Conservation (phyloP, 2,329 filamentous ascomycete genomes). For the Diaporthe sp. region DNA sequence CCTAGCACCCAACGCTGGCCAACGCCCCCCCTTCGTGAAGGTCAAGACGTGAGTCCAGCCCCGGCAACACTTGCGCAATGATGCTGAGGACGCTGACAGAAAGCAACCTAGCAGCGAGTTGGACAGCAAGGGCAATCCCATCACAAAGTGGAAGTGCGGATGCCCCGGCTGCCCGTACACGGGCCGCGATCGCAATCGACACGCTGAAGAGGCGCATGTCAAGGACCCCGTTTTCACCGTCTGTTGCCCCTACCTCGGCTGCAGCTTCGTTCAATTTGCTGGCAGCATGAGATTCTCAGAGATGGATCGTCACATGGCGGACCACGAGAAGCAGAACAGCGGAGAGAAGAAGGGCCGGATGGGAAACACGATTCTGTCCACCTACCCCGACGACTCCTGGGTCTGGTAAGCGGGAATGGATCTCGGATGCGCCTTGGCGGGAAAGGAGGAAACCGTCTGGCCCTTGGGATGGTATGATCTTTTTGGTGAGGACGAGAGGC, state of each 20-base stretch:
- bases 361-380: background rate
- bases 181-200: background rate
- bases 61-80: too few relatives aligned
- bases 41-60: background rate
- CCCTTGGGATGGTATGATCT: background rate
- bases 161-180: background rate
- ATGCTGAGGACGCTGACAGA: background rate
- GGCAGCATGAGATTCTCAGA: background rate
- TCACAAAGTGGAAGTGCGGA: background rate
- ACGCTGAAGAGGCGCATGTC: background rate
- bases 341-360: background rate
- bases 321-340: background rate
- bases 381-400: background rate
- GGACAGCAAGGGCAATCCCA: background rate
- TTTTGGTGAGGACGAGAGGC: background rate
- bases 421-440: background rate
- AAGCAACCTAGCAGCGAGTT: accelerated
- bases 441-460: background rate
- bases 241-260: background rate
- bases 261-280: background rate
- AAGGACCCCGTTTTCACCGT: background rate
- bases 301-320: background rate
- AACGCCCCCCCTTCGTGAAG: too few relatives aligned
- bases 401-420: background rate
- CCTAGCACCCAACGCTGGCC: background rate